phyloP scores from a whole-genome alignment of 495 filamentous ascomycete genomes.

The Penicillium crystallinum region DNA sequence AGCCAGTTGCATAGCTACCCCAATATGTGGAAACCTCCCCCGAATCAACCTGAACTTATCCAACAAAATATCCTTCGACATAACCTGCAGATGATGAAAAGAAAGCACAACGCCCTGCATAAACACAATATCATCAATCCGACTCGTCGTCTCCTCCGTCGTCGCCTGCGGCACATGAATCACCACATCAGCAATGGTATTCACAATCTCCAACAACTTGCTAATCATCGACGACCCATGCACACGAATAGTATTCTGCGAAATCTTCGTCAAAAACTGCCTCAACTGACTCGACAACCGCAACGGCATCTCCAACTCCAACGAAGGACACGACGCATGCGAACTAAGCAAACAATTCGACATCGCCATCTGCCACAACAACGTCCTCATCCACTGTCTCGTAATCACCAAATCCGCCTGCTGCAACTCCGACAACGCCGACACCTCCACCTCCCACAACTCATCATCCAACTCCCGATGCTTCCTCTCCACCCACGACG shows the following conservation, averaged over 20 bases:
- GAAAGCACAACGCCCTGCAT: constrained; percentile 26
- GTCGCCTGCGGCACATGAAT: constrained; percentile 21
- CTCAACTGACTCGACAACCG: constrained; percentile 46
- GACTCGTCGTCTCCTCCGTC: constrained; percentile 22
- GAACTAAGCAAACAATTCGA: constrained; percentile 43
- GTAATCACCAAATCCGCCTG: constrained; percentile 52
- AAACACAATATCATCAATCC: constrained; percentile 29
- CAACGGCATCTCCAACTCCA: constrained; percentile 49
- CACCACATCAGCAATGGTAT: constrained; percentile 52
- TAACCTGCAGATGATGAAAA: constrained; percentile 21
- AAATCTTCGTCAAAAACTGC: constrained; percentile 39
- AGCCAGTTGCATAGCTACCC: constrained; percentile 4
- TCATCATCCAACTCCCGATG: constrained; percentile 23
- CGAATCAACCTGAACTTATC: constrained; percentile 26
- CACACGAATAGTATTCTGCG: constrained; percentile 43
- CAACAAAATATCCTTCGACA: constrained; percentile 17
- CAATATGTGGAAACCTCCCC: constrained; percentile 18
- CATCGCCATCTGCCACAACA: constrained; percentile 51
- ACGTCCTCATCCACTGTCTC: constrained; percentile 49
- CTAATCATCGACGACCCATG: constrained; percentile 53
- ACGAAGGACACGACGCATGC: constrained; percentile 30
- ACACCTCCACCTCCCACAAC: constrained; percentile 25
- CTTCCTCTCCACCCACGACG: constrained; percentile 25
- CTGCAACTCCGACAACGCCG: constrained; percentile 35
- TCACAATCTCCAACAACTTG: constrained; percentile 54